Evolutionary conservation across 371 early-diverging fungal genomes (phyloP), one percentile per base, ranked within the genome.

Genomic region (Apophysomyces sp.): DNA sequence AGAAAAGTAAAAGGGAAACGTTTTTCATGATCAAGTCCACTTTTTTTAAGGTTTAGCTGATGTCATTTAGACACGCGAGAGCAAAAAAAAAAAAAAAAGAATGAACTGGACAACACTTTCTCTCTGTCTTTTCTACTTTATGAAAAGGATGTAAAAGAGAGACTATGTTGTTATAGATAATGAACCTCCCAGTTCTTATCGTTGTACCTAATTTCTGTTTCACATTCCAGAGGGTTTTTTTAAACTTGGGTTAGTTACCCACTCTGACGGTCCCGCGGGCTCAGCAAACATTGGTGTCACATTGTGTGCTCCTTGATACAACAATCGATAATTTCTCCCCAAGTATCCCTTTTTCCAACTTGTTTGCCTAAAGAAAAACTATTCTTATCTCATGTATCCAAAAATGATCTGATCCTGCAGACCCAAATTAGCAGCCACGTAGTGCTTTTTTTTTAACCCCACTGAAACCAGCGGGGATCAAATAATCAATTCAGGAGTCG

Each of bases 81-180:
- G 54, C 44, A 51, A 61, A 27, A 52, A 52, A 18, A 54, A 63
- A 27, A 30, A 63, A n/a, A n/a, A n/a, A n/a, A n/a, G n/a, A n/a
- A n/a, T n/a, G n/a, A n/a, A n/a, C n/a, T n/a, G n/a, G n/a, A n/a
- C n/a, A n/a, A n/a, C n/a, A n/a, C n/a, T n/a, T n/a, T n/a, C n/a
- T n/a, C n/a, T n/a, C n/a, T n/a, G n/a, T n/a, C n/a, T n/a, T n/a
- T n/a, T n/a, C n/a, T n/a, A n/a, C n/a, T n/a, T n/a, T n/a, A n/a
- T n/a, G n/a, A n/a, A n/a, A n/a, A n/a, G n/a, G n/a, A n/a, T n/a
- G n/a, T n/a, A n/a, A n/a, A n/a, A n/a, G n/a, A n/a, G n/a, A n/a
- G n/a, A n/a, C n/a, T n/a, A n/a, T n/a, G n/a, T n/a, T n/a, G n/a
- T n/a, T n/a, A n/a, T n/a, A n/a, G n/a, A n/a, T n/a, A n/a, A n/a